phyloP scores from a whole-genome alignment of 192 early-diverging fungal species.

The Mortierella alpina region DNA sequence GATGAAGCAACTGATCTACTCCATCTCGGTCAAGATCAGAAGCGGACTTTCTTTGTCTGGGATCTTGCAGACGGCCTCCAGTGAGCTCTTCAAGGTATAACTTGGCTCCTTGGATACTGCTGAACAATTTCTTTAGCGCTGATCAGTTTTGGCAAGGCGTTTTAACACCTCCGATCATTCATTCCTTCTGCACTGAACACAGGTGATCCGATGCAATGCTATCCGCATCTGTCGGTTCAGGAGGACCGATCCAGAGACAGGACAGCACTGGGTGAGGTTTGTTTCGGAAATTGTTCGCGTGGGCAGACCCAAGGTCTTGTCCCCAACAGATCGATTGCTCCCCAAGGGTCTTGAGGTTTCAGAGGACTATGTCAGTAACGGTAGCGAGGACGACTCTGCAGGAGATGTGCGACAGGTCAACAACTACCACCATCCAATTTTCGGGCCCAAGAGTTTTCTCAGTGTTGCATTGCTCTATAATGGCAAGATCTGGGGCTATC shows the following conservation, averaged over 20 bases:
- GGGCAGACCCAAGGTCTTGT: constrained; percentile 34
- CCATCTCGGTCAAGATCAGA: constrained; percentile 47
- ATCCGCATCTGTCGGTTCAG: constrained; percentile 47
- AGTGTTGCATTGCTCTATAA: constrained; percentile 44
- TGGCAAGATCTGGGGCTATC: constrained; percentile 51
- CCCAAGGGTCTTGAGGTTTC: constrained; percentile 29
- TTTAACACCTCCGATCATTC: too few species aligned
- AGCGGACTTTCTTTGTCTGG: constrained; percentile 46
- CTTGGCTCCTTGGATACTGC: too few species aligned
- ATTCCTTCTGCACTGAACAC: too few species aligned
- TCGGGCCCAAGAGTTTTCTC: constrained; percentile 41
- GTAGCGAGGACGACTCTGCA: constrained; percentile 14
- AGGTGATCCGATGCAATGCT: constrained; percentile 45
- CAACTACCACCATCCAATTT: constrained; percentile 29
- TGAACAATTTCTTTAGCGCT: too few species aligned
- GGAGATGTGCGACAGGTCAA: constrained; percentile 26
- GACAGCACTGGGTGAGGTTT: constrained; percentile 38
- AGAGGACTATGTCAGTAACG: background rate
- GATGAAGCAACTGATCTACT: constrained; percentile 55
- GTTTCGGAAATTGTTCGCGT: constrained; percentile 35
- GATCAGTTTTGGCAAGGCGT: too few species aligned
- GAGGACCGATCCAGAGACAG: constrained; percentile 24
- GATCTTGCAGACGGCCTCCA: constrained; percentile 39
- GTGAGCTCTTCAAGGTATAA: constrained; percentile 36
- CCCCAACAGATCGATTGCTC: constrained; percentile 26